Evolutionary conservation across 305 asterid genomes (phyloP), one percentile per base, ranked within the genome.

Genomic region (Fraxinus ornus): DNA sequence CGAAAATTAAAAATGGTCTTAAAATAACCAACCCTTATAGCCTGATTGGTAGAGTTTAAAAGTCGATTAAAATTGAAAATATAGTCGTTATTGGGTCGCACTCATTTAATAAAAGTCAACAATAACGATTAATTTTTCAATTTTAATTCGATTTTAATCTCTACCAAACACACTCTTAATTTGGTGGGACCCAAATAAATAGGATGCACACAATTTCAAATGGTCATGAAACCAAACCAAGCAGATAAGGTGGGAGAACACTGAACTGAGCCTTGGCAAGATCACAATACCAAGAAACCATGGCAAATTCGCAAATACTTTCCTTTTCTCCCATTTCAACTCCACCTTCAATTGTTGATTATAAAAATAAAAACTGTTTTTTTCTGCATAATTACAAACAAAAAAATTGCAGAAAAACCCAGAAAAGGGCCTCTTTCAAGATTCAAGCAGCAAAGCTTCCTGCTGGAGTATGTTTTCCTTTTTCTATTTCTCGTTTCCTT

Each of bases 381-480:
- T 37, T 71, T 5, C 39, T 80, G 55, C 84, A n/a, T 8, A 71
- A 47, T 85, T 77, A 1, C 37, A 85, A 80, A 28, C 30, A 28
- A 28, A 78, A n/a, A 22, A 64, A 7, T 10, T 24, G 35, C 55
- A 75, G 26, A 37, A 37, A 66, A 28, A 68, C 85, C 49, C 79
- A 17, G 55, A 90, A 83, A 68, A 85, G 86, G 76, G 35, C 57
- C 49, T 84, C 70, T 57, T 88, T 93, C 97, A 89, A 81, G 81
- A 79, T 93, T 83, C 92, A 81, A 13, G 97, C 98, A 12, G 95
- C 92, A 19, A 95, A 95, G 89, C 91, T 91, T 81, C 98, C 99
- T 1, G 85, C 91, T 37, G 98, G 99, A 76, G 98, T 92, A 92
- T 5, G 88, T 60, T 13, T 13, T 47, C 55, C 6, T 47, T 47